Evolutionary conservation across 2,329 filamentous ascomycete genomes (phyloP).

Genomic region (Septoria linicola): DNA sequence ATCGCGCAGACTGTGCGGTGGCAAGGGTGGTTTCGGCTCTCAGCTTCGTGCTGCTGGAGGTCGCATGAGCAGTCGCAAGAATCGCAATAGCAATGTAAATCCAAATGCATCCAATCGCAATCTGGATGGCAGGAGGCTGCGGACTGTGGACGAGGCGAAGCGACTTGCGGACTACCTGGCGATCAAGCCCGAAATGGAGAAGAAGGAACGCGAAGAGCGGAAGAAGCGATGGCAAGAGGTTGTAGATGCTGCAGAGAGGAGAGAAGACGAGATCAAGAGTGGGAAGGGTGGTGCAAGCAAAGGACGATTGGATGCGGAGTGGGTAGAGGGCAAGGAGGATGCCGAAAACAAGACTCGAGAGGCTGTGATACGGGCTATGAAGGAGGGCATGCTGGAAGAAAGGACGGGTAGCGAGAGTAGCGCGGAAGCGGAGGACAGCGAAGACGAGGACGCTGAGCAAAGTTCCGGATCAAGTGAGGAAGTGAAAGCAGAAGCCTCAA

Average conservation of each 20-base stretch:
- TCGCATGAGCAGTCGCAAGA: slow-evolving; percentile 95
- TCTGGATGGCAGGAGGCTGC: slow-evolving; percentile 81
- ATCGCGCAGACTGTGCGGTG: slow-evolving; percentile 75
- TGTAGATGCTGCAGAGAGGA: slow-evolving; percentile 77
- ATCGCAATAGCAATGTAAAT: slow-evolving; percentile 71
- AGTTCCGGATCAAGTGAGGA: slow-evolving; percentile 35
- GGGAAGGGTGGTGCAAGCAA: slow-evolving; percentile 61
- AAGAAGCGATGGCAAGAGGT: slow-evolving; percentile 84
- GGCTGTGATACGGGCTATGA: slow-evolving; percentile 70
- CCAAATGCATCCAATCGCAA: slow-evolving; percentile 85
- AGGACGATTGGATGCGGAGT: slow-evolving; percentile 74
- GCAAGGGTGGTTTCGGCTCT: slow-evolving; percentile 96
- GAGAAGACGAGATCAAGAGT: slow-evolving; percentile 77
- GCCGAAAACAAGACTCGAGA: slow-evolving; percentile 78
- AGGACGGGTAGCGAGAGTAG: slow-evolving; percentile 43
- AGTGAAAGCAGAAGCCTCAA: slow-evolving; percentile 40
- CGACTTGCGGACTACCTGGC: slow-evolving; percentile 91
- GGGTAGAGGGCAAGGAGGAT: slow-evolving; percentile 94
- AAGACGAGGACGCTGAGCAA: slow-evolving; percentile 34
- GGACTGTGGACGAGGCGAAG: slow-evolving; percentile 94
- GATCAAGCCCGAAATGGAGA: slow-evolving; percentile 96
- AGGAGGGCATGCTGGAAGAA: slow-evolving; percentile 56
- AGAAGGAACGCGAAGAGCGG: slow-evolving; percentile 84
- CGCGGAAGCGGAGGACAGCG: slow-evolving; percentile 38
- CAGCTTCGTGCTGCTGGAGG: slow-evolving; percentile 95